Evolutionary conservation across 768 basidiomycete species (phyloP).

Genomic region (Tylopilus vinaceipallidus): DNA sequence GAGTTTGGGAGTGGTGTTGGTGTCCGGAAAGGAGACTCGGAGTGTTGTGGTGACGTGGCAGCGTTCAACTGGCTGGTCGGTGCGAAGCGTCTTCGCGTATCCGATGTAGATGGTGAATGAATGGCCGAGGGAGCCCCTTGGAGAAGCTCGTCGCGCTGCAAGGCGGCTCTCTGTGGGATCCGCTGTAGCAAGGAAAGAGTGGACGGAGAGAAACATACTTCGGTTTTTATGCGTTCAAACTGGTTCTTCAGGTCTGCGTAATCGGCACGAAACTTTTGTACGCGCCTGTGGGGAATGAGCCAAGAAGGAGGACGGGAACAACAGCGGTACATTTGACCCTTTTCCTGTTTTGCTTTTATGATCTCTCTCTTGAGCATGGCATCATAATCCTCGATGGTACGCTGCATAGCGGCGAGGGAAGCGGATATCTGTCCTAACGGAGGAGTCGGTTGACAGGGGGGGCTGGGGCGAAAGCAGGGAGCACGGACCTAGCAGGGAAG

Average conservation of each 20-base stretch:
- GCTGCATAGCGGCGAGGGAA: constrained; percentile 90
- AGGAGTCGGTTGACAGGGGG: constrained; percentile 12
- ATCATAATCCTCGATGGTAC: constrained; percentile 97
- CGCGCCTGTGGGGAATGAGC: constrained; percentile 56
- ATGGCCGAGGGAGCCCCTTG: constrained; percentile 40
- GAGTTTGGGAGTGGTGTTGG: constrained; percentile 54
- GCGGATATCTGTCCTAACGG: constrained; percentile 92
- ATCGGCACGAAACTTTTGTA: constrained; percentile 88
- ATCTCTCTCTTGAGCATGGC: constrained; percentile 96
- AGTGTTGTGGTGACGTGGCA: constrained; percentile 52
- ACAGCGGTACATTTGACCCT: constrained; percentile 76
- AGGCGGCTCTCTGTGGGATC: constrained; percentile 49
- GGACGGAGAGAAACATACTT: constrained; percentile 31
- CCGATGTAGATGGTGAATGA: constrained; percentile 33
- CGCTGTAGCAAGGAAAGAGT: background rate
- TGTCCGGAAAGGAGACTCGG: constrained; percentile 84
- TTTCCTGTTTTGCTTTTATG: constrained; percentile 94
- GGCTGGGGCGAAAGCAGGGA: background rate
- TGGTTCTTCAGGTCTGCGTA: constrained; percentile 79
- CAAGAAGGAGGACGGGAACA: background rate
- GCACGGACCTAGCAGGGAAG: constrained; percentile 78
- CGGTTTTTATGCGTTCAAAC: constrained; percentile 75
- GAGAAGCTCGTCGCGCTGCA: constrained; percentile 66
- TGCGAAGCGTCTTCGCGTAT: constrained; percentile 66
- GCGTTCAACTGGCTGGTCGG: constrained; percentile 32